Evolutionary conservation across 2,329 filamentous ascomycete genomes (phyloP).

Genomic region (Arthrinium phaeospermum): DNA sequence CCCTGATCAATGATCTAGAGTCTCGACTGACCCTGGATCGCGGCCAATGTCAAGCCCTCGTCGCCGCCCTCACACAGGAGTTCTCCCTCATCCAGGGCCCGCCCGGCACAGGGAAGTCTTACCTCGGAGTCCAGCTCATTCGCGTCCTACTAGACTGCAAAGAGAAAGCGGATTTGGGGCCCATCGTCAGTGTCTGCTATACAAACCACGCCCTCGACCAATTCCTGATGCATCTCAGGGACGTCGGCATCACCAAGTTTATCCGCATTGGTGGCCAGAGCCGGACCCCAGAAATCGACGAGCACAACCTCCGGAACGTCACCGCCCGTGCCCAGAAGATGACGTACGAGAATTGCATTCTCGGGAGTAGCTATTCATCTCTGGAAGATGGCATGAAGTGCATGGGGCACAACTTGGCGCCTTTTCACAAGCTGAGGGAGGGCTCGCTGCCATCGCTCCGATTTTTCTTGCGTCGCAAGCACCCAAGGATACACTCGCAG

Average conservation of each 20-base stretch:
- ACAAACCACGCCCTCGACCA: constrained; percentile 59
- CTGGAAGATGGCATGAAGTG: constrained; percentile 35
- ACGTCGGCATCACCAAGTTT: constrained; percentile 53
- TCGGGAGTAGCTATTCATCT: constrained; percentile 18
- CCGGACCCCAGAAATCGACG: constrained; percentile 57
- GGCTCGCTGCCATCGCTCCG: no score
- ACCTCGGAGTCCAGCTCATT: constrained; percentile 63
- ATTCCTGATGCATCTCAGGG: constrained; percentile 64
- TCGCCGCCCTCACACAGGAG: constrained; percentile 57
- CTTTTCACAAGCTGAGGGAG: not conserved
- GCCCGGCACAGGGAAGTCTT: constrained; percentile 73
- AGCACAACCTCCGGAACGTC: constrained; percentile 54
- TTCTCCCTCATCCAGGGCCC: constrained; percentile 72
- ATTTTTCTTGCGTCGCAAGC: not conserved
- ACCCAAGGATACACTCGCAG: not conserved
- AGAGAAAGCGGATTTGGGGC: constrained; percentile 46
- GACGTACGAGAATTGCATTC: no score
- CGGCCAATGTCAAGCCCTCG: constrained; percentile 56
- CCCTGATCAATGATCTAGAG: constrained; percentile 34
- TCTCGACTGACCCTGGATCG: constrained; percentile 55
- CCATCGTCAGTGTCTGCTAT: constrained; percentile 58
- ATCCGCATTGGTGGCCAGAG: constrained; percentile 68
- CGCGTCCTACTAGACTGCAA: constrained; percentile 56
- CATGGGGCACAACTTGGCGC: constrained; percentile 21
- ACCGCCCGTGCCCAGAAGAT: no score